phyloP scores from a whole-genome alignment of 306 rosid species.

The Urtica urens region DNA sequence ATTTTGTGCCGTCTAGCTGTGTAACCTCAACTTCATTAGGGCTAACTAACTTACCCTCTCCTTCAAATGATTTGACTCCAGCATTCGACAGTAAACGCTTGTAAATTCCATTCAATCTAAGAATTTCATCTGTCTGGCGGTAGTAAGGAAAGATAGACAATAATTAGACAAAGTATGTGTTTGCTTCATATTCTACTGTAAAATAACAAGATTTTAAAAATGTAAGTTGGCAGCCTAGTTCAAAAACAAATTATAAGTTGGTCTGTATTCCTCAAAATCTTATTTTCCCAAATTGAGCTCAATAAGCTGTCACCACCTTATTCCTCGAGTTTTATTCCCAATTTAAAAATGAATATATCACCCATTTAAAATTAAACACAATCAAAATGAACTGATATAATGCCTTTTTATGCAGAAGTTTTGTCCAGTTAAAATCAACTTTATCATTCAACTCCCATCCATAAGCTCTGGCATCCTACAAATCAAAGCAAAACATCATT shows the following conservation, averaged over 20 bases:
- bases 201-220: too few relatives aligned
- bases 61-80: slow-evolving; percentile 82
- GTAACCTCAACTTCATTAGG: slow-evolving; percentile 94
- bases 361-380: too few relatives aligned
- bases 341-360: too few relatives aligned
- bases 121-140: slow-evolving; percentile 80
- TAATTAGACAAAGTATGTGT: not conserved
- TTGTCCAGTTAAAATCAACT: slow-evolving; percentile 87
- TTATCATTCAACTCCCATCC: slow-evolving; percentile 91
- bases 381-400: too few relatives aligned
- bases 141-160: slow-evolving; percentile 10
- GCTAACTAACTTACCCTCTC: slow-evolving; percentile 81
- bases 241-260: too few relatives aligned
- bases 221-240: too few relatives aligned
- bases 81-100: slow-evolving; percentile 76
- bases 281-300: too few relatives aligned
- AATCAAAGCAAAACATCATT: slow-evolving; percentile 10
- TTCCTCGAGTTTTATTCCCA: too few relatives aligned
- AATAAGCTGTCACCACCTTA: too few relatives aligned
- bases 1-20: slow-evolving; percentile 90
- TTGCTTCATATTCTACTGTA: not conserved
- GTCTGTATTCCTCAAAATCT: too few relatives aligned
- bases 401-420: slow-evolving; percentile 90
- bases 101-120: slow-evolving; percentile 82
- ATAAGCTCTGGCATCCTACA: slow-evolving; percentile 76